phyloP scores from a whole-genome alignment of 192 early-diverging fungal species.

The Linnemannia hyalina region DNA sequence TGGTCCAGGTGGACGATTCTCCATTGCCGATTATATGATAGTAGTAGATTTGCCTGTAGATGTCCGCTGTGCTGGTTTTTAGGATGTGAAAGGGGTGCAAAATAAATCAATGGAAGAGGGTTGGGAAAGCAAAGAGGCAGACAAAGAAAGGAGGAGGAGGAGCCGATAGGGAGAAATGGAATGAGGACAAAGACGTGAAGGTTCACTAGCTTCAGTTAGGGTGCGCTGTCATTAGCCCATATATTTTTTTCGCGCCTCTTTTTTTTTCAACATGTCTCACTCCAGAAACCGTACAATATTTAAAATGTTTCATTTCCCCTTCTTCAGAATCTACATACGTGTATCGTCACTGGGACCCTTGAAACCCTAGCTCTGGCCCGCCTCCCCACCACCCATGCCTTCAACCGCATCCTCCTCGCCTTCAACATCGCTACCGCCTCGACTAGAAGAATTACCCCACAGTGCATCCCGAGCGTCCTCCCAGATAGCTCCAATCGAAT shows the following conservation, averaged over 20 bases:
- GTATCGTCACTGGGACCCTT: not conserved
- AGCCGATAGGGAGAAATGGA: not conserved
- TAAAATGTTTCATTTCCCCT: not conserved
- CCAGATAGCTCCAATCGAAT: conserved; percentile 25
- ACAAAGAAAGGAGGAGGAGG: not conserved
- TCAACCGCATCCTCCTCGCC: not conserved
- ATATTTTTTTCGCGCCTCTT: not conserved
- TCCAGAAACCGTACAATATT: not conserved
- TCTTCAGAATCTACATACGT: conserved; percentile 2
- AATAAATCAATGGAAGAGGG: not conserved
- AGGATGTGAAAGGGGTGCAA: not conserved
- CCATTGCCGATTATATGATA: not conserved
- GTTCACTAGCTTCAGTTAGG: not conserved
- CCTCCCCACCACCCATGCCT: not conserved
- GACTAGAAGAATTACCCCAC: not conserved
- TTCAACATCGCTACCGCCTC: not conserved
- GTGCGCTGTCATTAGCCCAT: not conserved
- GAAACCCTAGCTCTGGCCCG: not conserved
- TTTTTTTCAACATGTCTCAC: not conserved
- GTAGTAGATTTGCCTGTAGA: no score
- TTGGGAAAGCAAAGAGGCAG: not conserved
- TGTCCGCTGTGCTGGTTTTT: not conserved
- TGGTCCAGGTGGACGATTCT: not conserved
- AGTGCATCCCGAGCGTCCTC: conserved; percentile 19
- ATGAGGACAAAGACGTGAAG: not conserved